Evolutionary conservation across 129 eudicot species (phyloP), one percentile per base, ranked within the genome.

Genomic region (Kitagawia praeruptora): DNA sequence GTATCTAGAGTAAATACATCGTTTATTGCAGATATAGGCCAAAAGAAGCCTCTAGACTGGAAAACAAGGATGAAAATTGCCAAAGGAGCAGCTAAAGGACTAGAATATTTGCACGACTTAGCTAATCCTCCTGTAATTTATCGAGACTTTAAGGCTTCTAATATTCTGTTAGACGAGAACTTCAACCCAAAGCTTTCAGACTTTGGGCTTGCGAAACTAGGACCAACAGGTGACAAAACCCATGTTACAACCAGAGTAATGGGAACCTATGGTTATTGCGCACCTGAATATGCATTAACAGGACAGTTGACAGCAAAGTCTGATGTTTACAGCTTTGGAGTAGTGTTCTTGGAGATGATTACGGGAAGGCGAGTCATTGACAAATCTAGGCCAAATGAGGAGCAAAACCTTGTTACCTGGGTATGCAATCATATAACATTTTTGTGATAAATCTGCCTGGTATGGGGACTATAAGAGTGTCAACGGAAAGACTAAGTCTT

Each of bases 201-300:
- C 83, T 95, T 95, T 48, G 99, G 99, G 25, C 87, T 95, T 21
- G 99, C 99, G 67, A 90, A 89, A 84, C 75, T 95, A 63, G 96
- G 95, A 48, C 99, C 96, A 40, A 89, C 89, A 11, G 89, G 90
- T 16, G 91, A 83, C 44, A 86, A 92, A 28, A 70, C 64, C 75
- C 95, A 92, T 77, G 88, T 92, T 41, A 87, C 96, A 5, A 92
- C 97, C 11, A 85, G 88, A 80, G 96, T 95, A 76, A 95, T 95
- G 97, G 99, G 99, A 54, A 92, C 99, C 39, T 94, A 89, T 37
- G 98, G 98, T 61, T 92, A 94, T 76, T 94, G 97, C 45, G 97
- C 98, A 39, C 99, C 99, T 3, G 99, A 92, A 81, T 95, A 92
- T 76, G 97, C 93, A n/a, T 73, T 85, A 79, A 92, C 96, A 0